Base-by-base conservation (phyloP, 345 rosid species). In the Corymbia maculata region DNA sequence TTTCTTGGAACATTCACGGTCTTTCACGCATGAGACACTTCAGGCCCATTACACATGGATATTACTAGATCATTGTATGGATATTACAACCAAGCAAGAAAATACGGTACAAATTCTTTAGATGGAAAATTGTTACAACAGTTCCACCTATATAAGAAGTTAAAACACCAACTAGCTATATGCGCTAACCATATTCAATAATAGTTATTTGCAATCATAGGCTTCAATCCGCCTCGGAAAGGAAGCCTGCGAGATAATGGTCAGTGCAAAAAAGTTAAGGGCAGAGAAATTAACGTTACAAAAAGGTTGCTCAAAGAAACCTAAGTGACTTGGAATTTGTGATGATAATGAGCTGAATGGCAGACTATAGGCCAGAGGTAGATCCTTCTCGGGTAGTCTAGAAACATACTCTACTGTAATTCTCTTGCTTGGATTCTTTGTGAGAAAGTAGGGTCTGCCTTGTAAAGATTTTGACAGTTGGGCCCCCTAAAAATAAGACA, bases 11-110 rank as follows among this genome's bases (percentile, higher is more conserved):
- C 55, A 52, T 55, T 55, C 28, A 55, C 5, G 5, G 22, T 21
- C 22, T 53, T 55, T 55, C 2, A 0, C 12, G 0, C 1, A 55
- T 55, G 61, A 0, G 4, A 55, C 21, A 55, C 22, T 5, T 55
- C 28, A 0, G 4, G 0, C 19, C 11, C 2, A 1, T 21, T 55
- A 55, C 61, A 21, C 22, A 55, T 4, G 1, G 4, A 13, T 61
- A 61, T 28, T 28, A 13, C 8, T 28, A 0, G 2, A 64, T 64
- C 17, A 64, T n/a, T n/a, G 9, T 1, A 64, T n/a, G 17, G 5
- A 28, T 64, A 36, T 64, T 64, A 36, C 68, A 61, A 61, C 16
- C 2, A 2, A 61, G 32, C 68, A 61, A 61, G 70, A n/a, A 6
- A 64, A 64, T n/a, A 28, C 30, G n/a, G 70, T 64, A n/a, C 19